Base-by-base conservation (phyloP, 805 yeast species). In the Sugiyamaella valdiviana region DNA sequence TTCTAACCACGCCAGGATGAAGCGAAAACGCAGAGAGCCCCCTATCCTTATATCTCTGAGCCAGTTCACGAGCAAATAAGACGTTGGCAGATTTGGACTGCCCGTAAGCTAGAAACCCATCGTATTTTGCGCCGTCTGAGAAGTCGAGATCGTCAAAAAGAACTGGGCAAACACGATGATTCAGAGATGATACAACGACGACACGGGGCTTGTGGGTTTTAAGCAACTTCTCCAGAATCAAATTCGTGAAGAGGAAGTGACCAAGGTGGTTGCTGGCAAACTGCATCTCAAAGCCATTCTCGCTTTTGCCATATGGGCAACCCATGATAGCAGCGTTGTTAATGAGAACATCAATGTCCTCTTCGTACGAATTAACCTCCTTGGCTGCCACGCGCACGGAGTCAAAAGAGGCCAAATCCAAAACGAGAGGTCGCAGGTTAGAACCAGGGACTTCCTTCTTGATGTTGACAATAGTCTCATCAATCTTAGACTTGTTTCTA, bases 291-390 rank as follows among this genome's bases (percentile, higher is more conserved):
- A 83, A 85, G 2, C 78, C 79, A 57, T 83, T 87, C 36, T 70
- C 72, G 0, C 95, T 83, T 22, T 71, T 55, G 16, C 75, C 69
- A 62, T 69, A 80, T 0, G 95, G 91, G 14, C 82, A 70, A n/a
- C 84, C 89, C 80, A 84, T 82, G 3, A 83, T 78, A 2, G 95
- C 93, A 1, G 95, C 90, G 63, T 86, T 87, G 57, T 85, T 79
- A 40, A 87, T 73, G 29, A 87, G 69, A 17, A 86, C 64, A 62
- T 85, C 80, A 22, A 87, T 61, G 16, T 67, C 4, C 26, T 48
- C 39, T 23, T 49, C 52, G 24, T 41, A 44, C 14, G 32, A 32
- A 38, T 32, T 40, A 41, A 55, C 53, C 37, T 46, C 49, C 2
- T 46, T 22, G 4, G 52, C 57, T 7, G 55, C 57, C 6, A 6